phyloP scores from a whole-genome alignment of 2,329 filamentous ascomycete species.

The Rachicladosporium sp. region DNA sequence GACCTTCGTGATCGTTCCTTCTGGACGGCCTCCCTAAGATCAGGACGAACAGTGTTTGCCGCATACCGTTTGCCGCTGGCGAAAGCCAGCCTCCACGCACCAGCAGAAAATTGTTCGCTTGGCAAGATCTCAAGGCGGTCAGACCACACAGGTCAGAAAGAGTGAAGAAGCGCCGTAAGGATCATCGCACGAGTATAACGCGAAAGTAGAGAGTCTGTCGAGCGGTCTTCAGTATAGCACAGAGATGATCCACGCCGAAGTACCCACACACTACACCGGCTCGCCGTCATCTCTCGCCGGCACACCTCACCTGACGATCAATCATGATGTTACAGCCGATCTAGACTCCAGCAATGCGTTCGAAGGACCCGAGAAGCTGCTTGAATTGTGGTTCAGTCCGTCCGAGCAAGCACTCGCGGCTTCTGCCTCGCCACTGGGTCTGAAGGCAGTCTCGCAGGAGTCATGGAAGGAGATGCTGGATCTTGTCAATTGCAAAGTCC shows the following conservation, averaged over 20 bases:
- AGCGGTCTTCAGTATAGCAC: slow-evolving; percentile 9
- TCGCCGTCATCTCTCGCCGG: slow-evolving; percentile 63
- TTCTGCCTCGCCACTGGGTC: slow-evolving; percentile 57
- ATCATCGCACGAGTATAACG: slow-evolving; percentile 1
- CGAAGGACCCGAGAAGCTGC: slow-evolving; percentile 93
- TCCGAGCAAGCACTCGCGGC: slow-evolving; percentile 61
- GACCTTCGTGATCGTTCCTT: slow-evolving; percentile 70
- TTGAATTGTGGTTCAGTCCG: slow-evolving; percentile 96
- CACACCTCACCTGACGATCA: slow-evolving; percentile 88
- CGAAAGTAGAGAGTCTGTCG: not conserved
- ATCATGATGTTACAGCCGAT: slow-evolving; percentile 77
- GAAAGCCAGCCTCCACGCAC: slow-evolving; percentile 60
- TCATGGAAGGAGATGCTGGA: slow-evolving; percentile 96
- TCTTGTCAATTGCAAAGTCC: slow-evolving; percentile 94
- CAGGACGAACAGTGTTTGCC: slow-evolving; percentile 51
- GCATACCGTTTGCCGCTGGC: slow-evolving; percentile 59
- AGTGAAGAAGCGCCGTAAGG: slow-evolving; percentile 60
- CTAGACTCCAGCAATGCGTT: slow-evolving; percentile 94
- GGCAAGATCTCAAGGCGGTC: slow-evolving; percentile 88
- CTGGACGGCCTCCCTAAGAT: slow-evolving; percentile 86
- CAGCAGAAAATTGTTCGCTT: slow-evolving; percentile 45
- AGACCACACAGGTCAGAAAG: slow-evolving; percentile 96
- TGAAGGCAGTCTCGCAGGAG: slow-evolving; percentile 75
- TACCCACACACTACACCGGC: slow-evolving; percentile 65
- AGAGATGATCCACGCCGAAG: slow-evolving; percentile 76